phyloP scores from a whole-genome alignment of 768 basidiomycete species.

The Podaxis sp. region DNA sequence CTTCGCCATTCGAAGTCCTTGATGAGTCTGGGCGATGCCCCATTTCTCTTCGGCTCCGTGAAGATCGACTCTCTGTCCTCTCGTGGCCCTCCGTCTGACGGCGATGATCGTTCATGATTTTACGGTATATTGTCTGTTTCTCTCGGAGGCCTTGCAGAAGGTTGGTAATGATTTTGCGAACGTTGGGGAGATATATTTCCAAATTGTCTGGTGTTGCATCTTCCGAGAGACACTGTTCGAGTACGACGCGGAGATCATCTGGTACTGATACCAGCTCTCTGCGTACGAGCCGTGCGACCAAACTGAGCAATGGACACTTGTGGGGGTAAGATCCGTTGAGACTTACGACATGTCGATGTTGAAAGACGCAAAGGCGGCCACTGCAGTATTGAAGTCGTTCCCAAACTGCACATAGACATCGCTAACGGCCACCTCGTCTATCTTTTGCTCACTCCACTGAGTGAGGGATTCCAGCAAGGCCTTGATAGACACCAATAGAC shows the following conservation, averaged over 20 bases:
- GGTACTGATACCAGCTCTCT: conserved; percentile 90
- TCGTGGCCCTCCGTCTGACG: conserved; percentile 48
- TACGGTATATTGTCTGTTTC: conserved; percentile 87
- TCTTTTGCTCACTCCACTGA: conserved; percentile 71
- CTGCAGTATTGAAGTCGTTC: conserved; percentile 95
- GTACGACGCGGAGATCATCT: conserved; percentile 79
- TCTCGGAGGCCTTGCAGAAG: conserved; percentile 89
- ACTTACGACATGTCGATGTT: conserved; percentile 91
- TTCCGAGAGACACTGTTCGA: conserved; percentile 90
- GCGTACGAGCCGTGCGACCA: conserved; percentile 12
- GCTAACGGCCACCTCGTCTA: conserved; percentile 81
- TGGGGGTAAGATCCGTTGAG: background rate
- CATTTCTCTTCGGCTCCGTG: conserved; percentile 41
- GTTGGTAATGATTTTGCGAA: conserved; percentile 88
- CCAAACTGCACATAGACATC: conserved; percentile 96
- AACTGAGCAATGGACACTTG: background rate
- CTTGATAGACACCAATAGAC: conserved; percentile 91
- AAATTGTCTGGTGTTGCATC: conserved; percentile 84
- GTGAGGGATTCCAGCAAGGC: conserved; percentile 88
- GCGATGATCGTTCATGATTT: conserved; percentile 60
- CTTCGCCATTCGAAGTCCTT: conserved; percentile 34
- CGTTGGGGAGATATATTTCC: conserved; percentile 83
- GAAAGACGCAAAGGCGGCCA: conserved; percentile 79
- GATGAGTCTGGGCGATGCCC: conserved; percentile 48
- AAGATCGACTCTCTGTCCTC: conserved; percentile 54